Base-by-base conservation (phyloP, 306 rosid genomes). In the Trichosanthes cucumerina region DNA sequence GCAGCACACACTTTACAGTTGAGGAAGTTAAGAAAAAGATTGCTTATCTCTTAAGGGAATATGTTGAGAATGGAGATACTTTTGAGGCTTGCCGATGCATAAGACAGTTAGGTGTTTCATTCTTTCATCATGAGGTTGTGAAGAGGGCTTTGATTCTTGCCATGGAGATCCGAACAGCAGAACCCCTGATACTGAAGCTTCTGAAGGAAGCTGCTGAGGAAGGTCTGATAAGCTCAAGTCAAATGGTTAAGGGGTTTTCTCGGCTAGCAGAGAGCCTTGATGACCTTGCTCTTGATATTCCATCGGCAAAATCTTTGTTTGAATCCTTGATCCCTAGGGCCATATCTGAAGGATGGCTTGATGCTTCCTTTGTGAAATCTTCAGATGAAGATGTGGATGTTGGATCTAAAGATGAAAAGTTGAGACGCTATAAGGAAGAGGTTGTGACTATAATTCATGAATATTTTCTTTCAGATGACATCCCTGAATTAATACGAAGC, bases 51-150 rank as follows among this genome's bases (percentile, higher is more conserved):
- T 80, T 95, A 83, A 87, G 86, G 81, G 99, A 95, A 82, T 92
- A 86, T 75, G 97, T 88, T 82, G 97, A 88, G 59, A 91, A 86
- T 69, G 91, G 96, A 43, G 99, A 95, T 2, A 85, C 97, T 76
- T 49, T 84, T 41, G 99, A 95, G 87, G 96, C 99, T 38, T 95
- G 99, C 85, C 83, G 99, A 83, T 95, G 97, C 80, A 90, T 92
- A 76, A 86, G 99, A 76, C 96, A 92, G 84, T 86, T 95, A 73
- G 97, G 99, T 78, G 99, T 95, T 68, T 73, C 99, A 3, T 95
- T 95, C 89, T 95, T 91, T 78, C 97, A 95, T 87, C 99, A 95
- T 23, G 99, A 95, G 92, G 97, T 95, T 83, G 99, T 95, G 80
- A 95, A 95, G 90, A 88, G 93, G 84, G 96, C 99, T 69, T 83